Evolutionary conservation across 495 filamentous ascomycete genomes (phyloP).

Genomic region (Niebla homalea): DNA sequence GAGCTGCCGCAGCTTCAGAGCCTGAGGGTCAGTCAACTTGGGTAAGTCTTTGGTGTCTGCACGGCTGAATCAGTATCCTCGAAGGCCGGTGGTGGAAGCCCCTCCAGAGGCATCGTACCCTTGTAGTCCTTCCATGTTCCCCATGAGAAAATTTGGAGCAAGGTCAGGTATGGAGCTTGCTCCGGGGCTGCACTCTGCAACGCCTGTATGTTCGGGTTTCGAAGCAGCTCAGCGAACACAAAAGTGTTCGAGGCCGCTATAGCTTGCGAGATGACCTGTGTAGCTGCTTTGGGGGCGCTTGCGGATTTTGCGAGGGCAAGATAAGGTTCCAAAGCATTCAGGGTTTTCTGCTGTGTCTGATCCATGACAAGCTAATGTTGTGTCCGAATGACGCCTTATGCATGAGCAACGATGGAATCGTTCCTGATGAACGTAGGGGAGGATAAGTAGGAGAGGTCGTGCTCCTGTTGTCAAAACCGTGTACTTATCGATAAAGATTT

Average conservation of each 20-base stretch:
- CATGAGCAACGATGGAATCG: too few species aligned
- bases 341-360: conserved; percentile 56
- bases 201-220: conserved; percentile 65
- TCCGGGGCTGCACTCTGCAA: conserved; percentile 43
- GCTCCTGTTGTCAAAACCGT: too few species aligned
- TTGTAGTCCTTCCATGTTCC: conserved; percentile 76
- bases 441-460: too few species aligned
- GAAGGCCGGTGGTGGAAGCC: not conserved
- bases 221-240: conserved; percentile 87
- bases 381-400: too few species aligned
- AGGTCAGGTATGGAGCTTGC: conserved; percentile 44
- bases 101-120: conserved; percentile 27
- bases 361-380: conserved; percentile 44
- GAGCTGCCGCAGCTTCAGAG: conserved; percentile 78
- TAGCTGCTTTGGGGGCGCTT: conserved; percentile 66
- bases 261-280: conserved; percentile 76
- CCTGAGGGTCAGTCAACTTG: conserved; percentile 54
- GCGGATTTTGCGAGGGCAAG: conserved; percentile 77
- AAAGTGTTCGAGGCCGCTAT: conserved; percentile 80
- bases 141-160: conserved; percentile 87
- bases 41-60: conserved; percentile 51
- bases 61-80: not conserved
- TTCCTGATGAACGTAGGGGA: too few species aligned
- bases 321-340: conserved; percentile 82
- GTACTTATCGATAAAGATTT: too few species aligned